These are phyloP conservation scores for Ailanthus altissimus DNA, from an alignment of 345 rosid species.

Conservation along the genomic window DNA sequence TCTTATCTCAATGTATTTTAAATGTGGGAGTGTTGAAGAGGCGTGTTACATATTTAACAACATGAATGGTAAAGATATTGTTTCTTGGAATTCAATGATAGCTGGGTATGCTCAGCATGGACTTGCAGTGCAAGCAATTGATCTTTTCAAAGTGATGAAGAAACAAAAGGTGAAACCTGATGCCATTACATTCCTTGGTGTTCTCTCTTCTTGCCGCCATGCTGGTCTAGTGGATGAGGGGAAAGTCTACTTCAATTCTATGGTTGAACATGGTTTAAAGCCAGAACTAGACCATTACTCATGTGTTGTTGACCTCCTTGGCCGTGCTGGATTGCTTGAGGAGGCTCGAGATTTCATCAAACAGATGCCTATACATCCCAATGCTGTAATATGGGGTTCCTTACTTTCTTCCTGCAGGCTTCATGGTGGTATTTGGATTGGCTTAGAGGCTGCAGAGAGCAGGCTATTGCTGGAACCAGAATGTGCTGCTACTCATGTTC, in stretches of 20 bases:
- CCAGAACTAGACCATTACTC: slow-evolving; percentile 78
- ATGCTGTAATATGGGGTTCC: slow-evolving; percentile 85
- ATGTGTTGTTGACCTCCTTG: slow-evolving; percentile 89
- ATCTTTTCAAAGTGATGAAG: slow-evolving; percentile 69
- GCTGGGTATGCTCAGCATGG: slow-evolving; percentile 91
- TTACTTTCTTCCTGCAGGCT: slow-evolving; percentile 79
- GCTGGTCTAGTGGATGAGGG: slow-evolving; percentile 73
- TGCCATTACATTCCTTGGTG: slow-evolving; percentile 77
- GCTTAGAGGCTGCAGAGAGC: slow-evolving; percentile 83
- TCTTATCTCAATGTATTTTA: slow-evolving; percentile 84
- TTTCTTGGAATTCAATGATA: slow-evolving; percentile 97
- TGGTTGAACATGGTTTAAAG: slow-evolving; percentile 54
- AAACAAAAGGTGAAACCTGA: slow-evolving; percentile 49
- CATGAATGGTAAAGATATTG: slow-evolving; percentile 49
- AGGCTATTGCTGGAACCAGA: slow-evolving; percentile 69
- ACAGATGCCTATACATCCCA: slow-evolving; percentile 69
- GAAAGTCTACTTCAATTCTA: slow-evolving; percentile 49
- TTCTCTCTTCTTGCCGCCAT: slow-evolving; percentile 85
- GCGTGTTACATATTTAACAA: slow-evolving; percentile 49
- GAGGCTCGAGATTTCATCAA: slow-evolving; percentile 62
- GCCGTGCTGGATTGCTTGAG: slow-evolving; percentile 70
- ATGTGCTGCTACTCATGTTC: slow-evolving; percentile 80
- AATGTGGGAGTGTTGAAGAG: slow-evolving; percentile 65
- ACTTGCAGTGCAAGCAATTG: slow-evolving; percentile 51
- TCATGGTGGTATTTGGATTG: slow-evolving; percentile 64